Percentiles rank a stretch among this genome's conserved stretches.
These are phyloP conservation scores for Tolypocladium sp. DNA, from an alignment of 2,329 filamentous ascomycete species.

Conservation along the genomic window DNA sequence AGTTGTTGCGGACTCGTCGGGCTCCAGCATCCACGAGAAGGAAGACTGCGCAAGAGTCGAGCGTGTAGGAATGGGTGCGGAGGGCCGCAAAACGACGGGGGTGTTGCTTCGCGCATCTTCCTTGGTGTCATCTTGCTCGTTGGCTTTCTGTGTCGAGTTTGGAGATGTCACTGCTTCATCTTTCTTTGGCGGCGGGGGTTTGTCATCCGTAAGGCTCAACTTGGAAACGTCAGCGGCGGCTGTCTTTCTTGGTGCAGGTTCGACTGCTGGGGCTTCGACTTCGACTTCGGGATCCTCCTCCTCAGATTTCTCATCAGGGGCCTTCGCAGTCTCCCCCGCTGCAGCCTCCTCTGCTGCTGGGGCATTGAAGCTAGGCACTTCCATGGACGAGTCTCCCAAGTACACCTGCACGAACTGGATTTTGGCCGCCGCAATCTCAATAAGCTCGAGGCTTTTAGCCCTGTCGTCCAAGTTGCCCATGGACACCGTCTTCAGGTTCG, in stretches of 20 bases:
- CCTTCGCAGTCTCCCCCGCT: background rate
- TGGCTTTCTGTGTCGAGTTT: background rate
- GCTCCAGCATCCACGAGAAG: constrained; percentile 72
- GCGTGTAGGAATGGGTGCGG: constrained; percentile 45
- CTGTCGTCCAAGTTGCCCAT: constrained; percentile 38
- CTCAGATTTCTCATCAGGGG: background rate
- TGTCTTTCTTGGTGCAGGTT: background rate
- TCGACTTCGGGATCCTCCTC: background rate
- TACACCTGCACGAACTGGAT: constrained; percentile 56
- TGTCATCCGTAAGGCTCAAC: background rate
- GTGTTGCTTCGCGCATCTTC: background rate
- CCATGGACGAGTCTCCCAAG: constrained; percentile 47
- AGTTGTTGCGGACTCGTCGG: constrained; percentile 28
- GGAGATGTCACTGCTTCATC: background rate
- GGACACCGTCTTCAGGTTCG: constrained; percentile 52
- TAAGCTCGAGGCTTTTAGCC: constrained; percentile 38
- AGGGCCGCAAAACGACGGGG: constrained; percentile 9
- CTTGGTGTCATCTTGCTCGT: background rate
- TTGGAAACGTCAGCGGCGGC: background rate
- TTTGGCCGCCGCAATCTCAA: constrained; percentile 53
- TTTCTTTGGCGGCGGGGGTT: background rate
- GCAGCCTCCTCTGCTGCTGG: background rate
- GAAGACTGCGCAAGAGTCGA: constrained; percentile 64
- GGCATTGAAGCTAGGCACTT: constrained; percentile 24
- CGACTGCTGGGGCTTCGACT: background rate